Evolutionary conservation across 371 early-diverging fungal species (phyloP), one percentile per base, ranked within the genome.

Genomic region (Mucor piriformis): DNA sequence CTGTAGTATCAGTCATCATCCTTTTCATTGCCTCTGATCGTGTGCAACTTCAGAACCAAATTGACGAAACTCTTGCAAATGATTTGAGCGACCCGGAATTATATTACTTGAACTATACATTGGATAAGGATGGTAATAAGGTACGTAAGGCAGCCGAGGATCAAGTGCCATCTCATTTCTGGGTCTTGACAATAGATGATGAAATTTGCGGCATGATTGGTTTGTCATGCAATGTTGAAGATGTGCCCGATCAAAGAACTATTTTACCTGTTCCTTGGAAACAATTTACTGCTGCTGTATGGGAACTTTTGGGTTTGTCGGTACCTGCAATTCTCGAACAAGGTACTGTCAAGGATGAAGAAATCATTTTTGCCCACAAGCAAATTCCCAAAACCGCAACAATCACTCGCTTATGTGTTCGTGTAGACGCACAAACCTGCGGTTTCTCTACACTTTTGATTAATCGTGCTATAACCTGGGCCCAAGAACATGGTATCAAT

Each of bases 181-280:
- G 81, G 81, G 76, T 81, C 3, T 59, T 81, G 15, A 50, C 64
- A 0, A 50, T 76, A 50, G 73, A 77, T 33, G 69, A 66, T 54
- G 57, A 54, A 15, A 51, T 66, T 3, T 67, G 72, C 57, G 81
- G 76, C 23, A 76, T 77, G 65, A 55, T 77, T 12, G 81, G 70
- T 10, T 47, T 79, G 23, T 63, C 66, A 2, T 57, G 53, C n/a
- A 65, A 70, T 53, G 54, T 38, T n/a, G 47, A 71, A 38, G 63
- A 58, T 10, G 58, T 69, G 8, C n/a, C 49, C 7, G 77, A 76
- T 54, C 40, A 53, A 49, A 59, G 77, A 8, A 50, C 37, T 1
- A 37, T 37, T 0, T 15, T 50, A 18, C 53, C 56, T 7, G 61
- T 66, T 6, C 33, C 57, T 2, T 69, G 70, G 67, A 70, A 76